phyloP scores from a whole-genome alignment of 441 rosid species.

The Gossypium davidsonii region DNA sequence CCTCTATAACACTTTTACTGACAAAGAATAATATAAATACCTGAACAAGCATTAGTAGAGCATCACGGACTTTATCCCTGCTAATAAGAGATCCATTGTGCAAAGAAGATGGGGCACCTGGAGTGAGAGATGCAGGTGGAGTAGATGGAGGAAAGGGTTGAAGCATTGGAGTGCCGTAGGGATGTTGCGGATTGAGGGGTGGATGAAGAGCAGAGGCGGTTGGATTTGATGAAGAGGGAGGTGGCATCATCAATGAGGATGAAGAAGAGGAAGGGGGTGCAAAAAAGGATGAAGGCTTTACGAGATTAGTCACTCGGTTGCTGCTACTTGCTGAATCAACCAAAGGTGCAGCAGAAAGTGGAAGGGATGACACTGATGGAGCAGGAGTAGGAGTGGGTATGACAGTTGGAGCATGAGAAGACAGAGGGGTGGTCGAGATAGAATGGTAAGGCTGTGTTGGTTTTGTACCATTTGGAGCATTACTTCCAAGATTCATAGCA shows the following conservation, averaged over 20 bases:
- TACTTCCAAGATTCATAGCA: slow-evolving; percentile 36
- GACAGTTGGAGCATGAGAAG: slow-evolving; percentile 29
- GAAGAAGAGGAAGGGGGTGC: slow-evolving; percentile 38
- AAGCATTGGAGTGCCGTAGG: slow-evolving; percentile 59
- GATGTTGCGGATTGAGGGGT: slow-evolving; percentile 49
- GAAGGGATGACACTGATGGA: slow-evolving; percentile 30
- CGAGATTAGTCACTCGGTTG: slow-evolving; percentile 42
- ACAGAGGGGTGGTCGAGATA: slow-evolving; percentile 29
- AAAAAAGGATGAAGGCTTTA: slow-evolving; percentile 57
- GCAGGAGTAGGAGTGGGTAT: slow-evolving; percentile 30
- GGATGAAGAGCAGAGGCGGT: slow-evolving; percentile 36
- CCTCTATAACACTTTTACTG: too few relatives aligned
- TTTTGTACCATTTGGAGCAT: slow-evolving; percentile 26
- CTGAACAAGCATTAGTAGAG: slow-evolving; percentile 56
- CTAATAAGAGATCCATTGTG: slow-evolving; percentile 30
- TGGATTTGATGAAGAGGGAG: slow-evolving; percentile 36
- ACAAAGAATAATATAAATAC: slow-evolving; percentile 21
- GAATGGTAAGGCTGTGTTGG: slow-evolving; percentile 36
- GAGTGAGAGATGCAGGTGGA: slow-evolving; percentile 64
- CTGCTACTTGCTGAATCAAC: slow-evolving; percentile 33
- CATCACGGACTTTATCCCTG: slow-evolving; percentile 56
- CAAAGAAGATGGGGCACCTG: slow-evolving; percentile 23
- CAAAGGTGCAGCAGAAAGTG: slow-evolving; percentile 35
- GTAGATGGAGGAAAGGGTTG: slow-evolving; percentile 68
- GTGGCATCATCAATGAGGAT: slow-evolving; percentile 41